Evolutionary conservation across 2,329 filamentous ascomycete genomes (phyloP).

Genomic region (Knoxdaviesia capensis): DNA sequence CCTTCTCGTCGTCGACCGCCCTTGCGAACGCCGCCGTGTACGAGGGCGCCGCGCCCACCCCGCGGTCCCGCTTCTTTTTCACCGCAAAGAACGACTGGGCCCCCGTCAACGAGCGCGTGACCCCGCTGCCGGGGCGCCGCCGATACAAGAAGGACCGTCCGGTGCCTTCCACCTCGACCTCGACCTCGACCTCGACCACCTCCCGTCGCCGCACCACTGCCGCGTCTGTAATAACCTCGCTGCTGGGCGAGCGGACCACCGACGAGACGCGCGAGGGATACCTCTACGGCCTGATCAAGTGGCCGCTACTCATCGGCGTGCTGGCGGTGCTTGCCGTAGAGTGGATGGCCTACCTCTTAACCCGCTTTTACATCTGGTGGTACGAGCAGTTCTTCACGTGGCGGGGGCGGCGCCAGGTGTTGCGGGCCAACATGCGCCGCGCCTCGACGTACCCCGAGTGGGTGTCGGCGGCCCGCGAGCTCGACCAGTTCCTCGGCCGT

Average conservation of each 20-base stretch:
- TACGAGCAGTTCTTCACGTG: conserved; percentile 89
- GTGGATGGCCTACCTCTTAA: conserved; percentile 50
- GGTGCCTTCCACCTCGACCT: conserved; percentile 8
- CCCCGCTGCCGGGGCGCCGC: conserved; percentile 5
- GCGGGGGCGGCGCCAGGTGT: conserved; percentile 54
- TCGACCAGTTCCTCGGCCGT: conserved; percentile 69
- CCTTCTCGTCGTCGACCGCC: conserved; percentile 7
- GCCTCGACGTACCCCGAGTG: conserved; percentile 67
- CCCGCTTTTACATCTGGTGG: conserved; percentile 70
- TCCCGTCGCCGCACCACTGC: too few relatives aligned
- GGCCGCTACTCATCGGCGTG: conserved; percentile 61
- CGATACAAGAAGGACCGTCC: conserved; percentile 13
- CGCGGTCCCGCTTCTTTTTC: conserved; percentile 38
- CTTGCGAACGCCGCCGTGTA: conserved; percentile 17
- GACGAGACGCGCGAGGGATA: conserved; percentile 93
- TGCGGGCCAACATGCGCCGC: conserved; percentile 50
- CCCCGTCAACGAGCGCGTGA: conserved; percentile 56
- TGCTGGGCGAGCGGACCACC: conserved; percentile 39
- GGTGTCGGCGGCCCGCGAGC: conserved; percentile 55
- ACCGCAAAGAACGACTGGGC: conserved; percentile 92
- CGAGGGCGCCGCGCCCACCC: conserved; percentile 6
- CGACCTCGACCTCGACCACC: conserved; percentile 11
- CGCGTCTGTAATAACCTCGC: background rate
- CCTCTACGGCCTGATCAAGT: conserved; percentile 75
- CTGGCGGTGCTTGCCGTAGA: conserved; percentile 5